Evolutionary conservation across 2,329 filamentous ascomycete species (phyloP).

Genomic region (Ophiosphaerella herpotricha): DNA sequence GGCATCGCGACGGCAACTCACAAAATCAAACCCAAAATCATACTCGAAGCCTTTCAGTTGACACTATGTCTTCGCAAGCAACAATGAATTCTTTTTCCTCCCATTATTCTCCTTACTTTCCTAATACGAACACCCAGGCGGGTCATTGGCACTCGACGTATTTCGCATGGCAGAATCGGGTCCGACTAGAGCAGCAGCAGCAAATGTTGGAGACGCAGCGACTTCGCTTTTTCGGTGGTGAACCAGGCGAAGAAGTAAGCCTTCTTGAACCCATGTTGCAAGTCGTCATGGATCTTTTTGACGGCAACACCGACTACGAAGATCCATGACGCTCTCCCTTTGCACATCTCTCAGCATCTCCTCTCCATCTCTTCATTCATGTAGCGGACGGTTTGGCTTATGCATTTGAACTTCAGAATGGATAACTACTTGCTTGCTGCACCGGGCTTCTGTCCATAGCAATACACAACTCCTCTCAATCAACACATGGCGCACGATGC

Average conservation of each 20-base stretch:
- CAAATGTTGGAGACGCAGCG: slow-evolving; percentile 40
- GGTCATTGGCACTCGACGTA: slow-evolving; percentile 46
- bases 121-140: slow-evolving; percentile 21
- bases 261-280: slow-evolving; percentile 53
- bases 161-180: slow-evolving; percentile 43
- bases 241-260: slow-evolving; percentile 48
- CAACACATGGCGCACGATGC: slow-evolving; percentile 11
- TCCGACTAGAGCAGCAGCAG: slow-evolving; percentile 32
- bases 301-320: slow-evolving; percentile 51
- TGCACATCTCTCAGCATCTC: slow-evolving; percentile 6
- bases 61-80: slow-evolving; percentile 33
- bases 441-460: slow-evolving; percentile 25
- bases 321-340: slow-evolving; percentile 40
- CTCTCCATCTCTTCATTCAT: slow-evolving; percentile 13
- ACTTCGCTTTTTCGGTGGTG: slow-evolving; percentile 51
- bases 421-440: slow-evolving; percentile 10
- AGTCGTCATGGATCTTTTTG: slow-evolving; percentile 53
- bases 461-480: slow-evolving; percentile 28
- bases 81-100: slow-evolving; percentile 29
- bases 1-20: slow-evolving; percentile 42
- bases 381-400: slow-evolving; percentile 11
- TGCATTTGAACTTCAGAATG: slow-evolving; percentile 16
- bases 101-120: slow-evolving; percentile 21
- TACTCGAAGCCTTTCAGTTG: slow-evolving; percentile 35
- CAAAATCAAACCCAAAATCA: slow-evolving; percentile 33